These are phyloP conservation scores for Achlya hypogyna DNA, from an alignment of 352 stramenopile species.

Conservation along the genomic window DNA sequence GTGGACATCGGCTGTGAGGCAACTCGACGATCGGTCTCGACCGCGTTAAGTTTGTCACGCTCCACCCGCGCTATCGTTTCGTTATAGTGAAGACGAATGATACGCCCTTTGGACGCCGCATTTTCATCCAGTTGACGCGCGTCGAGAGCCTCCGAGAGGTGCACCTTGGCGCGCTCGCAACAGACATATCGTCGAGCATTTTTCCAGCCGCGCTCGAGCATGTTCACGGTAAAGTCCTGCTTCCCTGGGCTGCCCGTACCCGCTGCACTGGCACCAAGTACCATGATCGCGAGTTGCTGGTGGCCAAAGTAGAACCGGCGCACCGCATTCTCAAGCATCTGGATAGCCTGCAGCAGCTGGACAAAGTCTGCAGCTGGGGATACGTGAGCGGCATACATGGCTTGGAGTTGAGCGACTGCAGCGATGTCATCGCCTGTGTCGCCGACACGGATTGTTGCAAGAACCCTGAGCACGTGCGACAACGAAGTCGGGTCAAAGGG, in stretches of 20 bases:
- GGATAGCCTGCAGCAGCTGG: not conserved
- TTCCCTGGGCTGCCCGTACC: no score
- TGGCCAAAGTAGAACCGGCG: slow-evolving; percentile 19
- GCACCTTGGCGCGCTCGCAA: slow-evolving; percentile 4
- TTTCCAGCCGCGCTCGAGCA: slow-evolving; percentile 15
- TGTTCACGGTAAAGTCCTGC: slow-evolving; percentile 7
- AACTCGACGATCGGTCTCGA: no score
- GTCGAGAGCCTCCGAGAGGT: not conserved
- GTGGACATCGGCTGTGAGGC: no score
- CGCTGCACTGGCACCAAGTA: not conserved
- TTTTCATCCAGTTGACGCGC: not conserved
- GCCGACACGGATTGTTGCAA: not conserved
- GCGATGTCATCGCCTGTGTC: not conserved
- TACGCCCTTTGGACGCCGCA: not conserved
- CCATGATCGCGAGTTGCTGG: slow-evolving; percentile 16
- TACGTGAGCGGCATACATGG: not conserved
- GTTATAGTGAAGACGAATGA: no score
- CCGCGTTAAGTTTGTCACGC: no score
- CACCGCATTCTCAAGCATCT: slow-evolving; percentile 12
- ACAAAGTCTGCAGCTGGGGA: not conserved
- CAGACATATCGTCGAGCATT: not conserved
- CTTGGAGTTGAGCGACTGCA: not conserved
- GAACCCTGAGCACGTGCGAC: not conserved
- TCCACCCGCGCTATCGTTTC: no score
- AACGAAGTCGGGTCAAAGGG: not conserved